phyloP scores from a whole-genome alignment of 2,329 filamentous ascomycete species.

The Piedraia hortae region DNA sequence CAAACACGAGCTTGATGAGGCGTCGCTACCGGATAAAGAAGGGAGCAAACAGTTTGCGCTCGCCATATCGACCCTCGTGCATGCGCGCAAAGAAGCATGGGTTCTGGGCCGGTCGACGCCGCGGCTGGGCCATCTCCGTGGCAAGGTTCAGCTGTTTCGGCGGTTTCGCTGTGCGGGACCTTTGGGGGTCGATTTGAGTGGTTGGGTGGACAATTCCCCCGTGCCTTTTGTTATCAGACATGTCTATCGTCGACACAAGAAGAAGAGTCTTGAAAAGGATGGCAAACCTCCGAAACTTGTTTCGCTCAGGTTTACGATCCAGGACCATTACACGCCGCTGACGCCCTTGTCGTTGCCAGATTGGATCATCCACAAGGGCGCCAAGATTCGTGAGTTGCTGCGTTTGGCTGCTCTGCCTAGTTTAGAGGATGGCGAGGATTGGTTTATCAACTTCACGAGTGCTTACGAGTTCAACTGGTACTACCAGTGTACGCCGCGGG shows the following conservation, averaged over 20 bases:
- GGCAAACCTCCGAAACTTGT: too few species aligned
- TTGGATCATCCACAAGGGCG: slow-evolving; percentile 16
- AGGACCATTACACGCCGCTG: slow-evolving; percentile 22
- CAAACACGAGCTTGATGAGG: slow-evolving; percentile 14
- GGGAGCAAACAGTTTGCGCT: slow-evolving; percentile 17
- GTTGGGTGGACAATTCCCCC: slow-evolving; percentile 13
- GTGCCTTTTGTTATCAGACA: slow-evolving; percentile 14
- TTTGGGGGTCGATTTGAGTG: slow-evolving; percentile 11
- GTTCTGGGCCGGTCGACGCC: too few species aligned
- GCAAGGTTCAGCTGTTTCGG: slow-evolving; percentile 14
- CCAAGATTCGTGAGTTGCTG: slow-evolving; percentile 13
- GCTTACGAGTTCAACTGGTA: slow-evolving; percentile 18
- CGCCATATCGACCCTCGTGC: too few species aligned
- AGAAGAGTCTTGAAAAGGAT: too few species aligned
- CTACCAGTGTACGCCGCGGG: slow-evolving; percentile 11
- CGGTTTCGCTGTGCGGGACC: slow-evolving; percentile 9
- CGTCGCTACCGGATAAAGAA: too few species aligned
- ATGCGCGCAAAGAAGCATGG: too few species aligned
- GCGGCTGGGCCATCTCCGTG: slow-evolving; percentile 10
- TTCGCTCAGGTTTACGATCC: slow-evolving; percentile 19
- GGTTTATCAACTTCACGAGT: slow-evolving; percentile 20
- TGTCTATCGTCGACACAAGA: slow-evolving; percentile 13
- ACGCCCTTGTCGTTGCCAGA: slow-evolving; percentile 14
- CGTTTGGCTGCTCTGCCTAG: slow-evolving; percentile 10
- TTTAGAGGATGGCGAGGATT: slow-evolving; percentile 11